phyloP scores from a whole-genome alignment of 2,329 filamentous ascomycete genomes.

The Exophiala xenobiotica region DNA sequence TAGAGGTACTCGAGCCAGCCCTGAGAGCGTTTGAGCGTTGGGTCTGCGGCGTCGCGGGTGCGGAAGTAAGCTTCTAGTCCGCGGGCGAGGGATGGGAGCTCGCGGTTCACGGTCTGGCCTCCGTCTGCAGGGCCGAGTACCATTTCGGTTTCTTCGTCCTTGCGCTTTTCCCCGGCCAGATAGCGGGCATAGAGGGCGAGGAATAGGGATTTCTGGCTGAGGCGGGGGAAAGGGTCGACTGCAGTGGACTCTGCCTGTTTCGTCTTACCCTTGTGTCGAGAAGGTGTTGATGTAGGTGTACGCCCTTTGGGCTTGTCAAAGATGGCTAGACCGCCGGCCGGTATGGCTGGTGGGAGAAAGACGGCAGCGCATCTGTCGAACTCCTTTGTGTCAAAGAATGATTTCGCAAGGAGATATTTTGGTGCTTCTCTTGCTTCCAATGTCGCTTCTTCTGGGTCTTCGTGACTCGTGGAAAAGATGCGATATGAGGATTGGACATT shows the following conservation, averaged over 20 bases:
- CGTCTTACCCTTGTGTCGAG: slow-evolving; percentile 63
- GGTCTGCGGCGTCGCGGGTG: slow-evolving; percentile 47
- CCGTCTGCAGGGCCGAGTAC: slow-evolving; percentile 90
- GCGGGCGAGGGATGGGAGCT: slow-evolving; percentile 71
- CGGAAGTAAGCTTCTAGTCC: slow-evolving; percentile 80
- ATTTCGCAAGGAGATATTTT: slow-evolving; percentile 86
- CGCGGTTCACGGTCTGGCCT: slow-evolving; percentile 79
- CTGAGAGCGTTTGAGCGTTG: slow-evolving; percentile 47
- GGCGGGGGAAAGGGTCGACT: slow-evolving; percentile 44
- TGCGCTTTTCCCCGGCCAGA: slow-evolving; percentile 90
- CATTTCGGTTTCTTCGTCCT: slow-evolving; percentile 96
- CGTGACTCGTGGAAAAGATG: slow-evolving; percentile 51
- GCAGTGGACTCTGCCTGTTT: slow-evolving; percentile 37
- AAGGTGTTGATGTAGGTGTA: slow-evolving; percentile 42
- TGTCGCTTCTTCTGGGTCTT: slow-evolving; percentile 69
- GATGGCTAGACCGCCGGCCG: slow-evolving; percentile 64
- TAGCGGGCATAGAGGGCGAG: slow-evolving; percentile 89
- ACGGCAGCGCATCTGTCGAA: slow-evolving; percentile 90
- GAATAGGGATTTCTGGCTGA: slow-evolving; percentile 92
- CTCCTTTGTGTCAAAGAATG: slow-evolving; percentile 92
- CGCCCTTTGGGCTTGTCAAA: slow-evolving; percentile 38
- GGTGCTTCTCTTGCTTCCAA: slow-evolving; percentile 77
- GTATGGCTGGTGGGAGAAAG: slow-evolving; percentile 76
- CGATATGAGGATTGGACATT: slow-evolving; percentile 53
- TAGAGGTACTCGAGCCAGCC: slow-evolving; percentile 89